phyloP scores from a whole-genome alignment of 2,329 filamentous ascomycete genomes.

The Lecanicillium sp. region DNA sequence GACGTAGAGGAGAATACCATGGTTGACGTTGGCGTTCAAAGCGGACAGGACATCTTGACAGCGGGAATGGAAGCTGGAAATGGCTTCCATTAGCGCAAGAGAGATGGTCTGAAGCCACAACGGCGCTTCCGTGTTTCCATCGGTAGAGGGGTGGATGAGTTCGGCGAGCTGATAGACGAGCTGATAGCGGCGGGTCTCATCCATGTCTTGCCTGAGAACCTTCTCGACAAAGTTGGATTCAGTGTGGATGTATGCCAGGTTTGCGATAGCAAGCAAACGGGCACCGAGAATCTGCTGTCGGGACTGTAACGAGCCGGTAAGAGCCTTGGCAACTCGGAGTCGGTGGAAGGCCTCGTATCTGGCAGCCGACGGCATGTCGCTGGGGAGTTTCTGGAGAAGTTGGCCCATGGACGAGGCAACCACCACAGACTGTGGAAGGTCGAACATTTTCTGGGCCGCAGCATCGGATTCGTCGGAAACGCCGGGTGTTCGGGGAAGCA shows the following conservation, averaged over 20 bases:
- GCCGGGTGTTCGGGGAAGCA: constrained; percentile 37
- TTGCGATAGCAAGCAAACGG: constrained; percentile 80
- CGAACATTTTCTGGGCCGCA: constrained; percentile 52
- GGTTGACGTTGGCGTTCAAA: constrained; percentile 93
- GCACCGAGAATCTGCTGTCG: constrained; percentile 74
- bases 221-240: constrained; percentile 82
- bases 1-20: constrained; percentile 89
- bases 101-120: constrained; percentile 76
- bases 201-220: constrained; percentile 78
- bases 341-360: constrained; percentile 84
- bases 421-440: constrained; percentile 55
- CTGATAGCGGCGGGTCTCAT: constrained; percentile 84
- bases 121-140: constrained; percentile 62
- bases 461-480: constrained; percentile 28
- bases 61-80: constrained; percentile 72
- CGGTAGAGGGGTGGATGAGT: constrained; percentile 75
- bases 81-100: constrained; percentile 74
- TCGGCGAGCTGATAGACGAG: constrained; percentile 89
- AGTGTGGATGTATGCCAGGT: constrained; percentile 80
- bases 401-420: constrained; percentile 48
- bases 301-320: constrained; percentile 58
- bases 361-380: constrained; percentile 63
- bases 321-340: constrained; percentile 74
- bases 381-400: constrained; percentile 48
- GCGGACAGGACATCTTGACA: constrained; percentile 78